Percentiles rank a stretch among this genome's conserved stretches.
Conservation (phyloP, 1,284 basidiomycete species). For the Spongispora temasekensis region DNA sequence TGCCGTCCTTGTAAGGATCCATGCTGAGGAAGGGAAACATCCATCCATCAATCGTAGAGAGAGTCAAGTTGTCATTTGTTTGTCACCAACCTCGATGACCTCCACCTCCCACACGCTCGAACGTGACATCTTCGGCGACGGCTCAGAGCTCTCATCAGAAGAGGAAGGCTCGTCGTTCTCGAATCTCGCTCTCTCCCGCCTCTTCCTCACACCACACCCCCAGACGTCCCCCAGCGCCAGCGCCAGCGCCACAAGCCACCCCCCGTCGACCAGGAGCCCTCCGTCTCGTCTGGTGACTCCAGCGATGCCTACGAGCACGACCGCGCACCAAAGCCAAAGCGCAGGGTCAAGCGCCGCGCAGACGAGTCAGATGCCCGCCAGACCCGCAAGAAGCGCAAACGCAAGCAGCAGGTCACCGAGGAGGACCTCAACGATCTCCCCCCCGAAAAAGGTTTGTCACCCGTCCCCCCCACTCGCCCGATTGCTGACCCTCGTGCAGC, state of each 20-base stretch:
- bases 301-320: slow-evolving; percentile 71
- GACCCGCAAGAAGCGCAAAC: slow-evolving; percentile 50
- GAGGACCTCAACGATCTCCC: slow-evolving; percentile 65
- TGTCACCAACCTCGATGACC: not conserved
- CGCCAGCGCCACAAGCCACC: slow-evolving; percentile 32
- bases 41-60: not conserved
- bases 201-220: not conserved
- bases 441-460: slow-evolving; percentile 65
- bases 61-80: slow-evolving; percentile 21
- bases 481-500: slow-evolving; percentile 41
- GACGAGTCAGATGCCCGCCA: slow-evolving; percentile 31
- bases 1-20: slow-evolving; percentile 24
- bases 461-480: slow-evolving; percentile 11
- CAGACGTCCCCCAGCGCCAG: slow-evolving; percentile 38
- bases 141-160: slow-evolving; percentile 74
- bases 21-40: slow-evolving; percentile 24
- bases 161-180: slow-evolving; percentile 52
- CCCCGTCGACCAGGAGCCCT: slow-evolving; percentile 40
- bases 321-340: slow-evolving; percentile 37
- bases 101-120: slow-evolving; percentile 40
- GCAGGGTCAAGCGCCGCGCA: slow-evolving; percentile 22
- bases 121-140: slow-evolving; percentile 74
- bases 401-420: slow-evolving; percentile 54
- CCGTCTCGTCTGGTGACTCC: slow-evolving; percentile 61
- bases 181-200: not conserved